These are phyloP conservation scores for Salix koriyanagi DNA, from an alignment of 345 rosid species.

Conservation along the genomic window DNA sequence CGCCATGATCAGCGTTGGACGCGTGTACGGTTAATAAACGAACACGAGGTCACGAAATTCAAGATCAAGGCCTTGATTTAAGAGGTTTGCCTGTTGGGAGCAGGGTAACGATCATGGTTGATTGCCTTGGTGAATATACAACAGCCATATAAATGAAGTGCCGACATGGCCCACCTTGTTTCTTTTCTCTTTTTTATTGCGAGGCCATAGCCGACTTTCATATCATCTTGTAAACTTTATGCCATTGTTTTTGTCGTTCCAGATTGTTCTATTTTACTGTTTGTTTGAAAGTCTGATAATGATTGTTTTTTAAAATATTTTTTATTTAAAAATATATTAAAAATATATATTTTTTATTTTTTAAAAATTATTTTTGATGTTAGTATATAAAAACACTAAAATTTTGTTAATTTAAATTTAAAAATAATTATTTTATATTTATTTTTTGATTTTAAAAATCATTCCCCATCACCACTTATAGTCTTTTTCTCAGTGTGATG, in stretches of 20 bases:
- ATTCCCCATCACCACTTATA: too few relatives aligned
- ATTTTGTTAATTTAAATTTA: too few relatives aligned
- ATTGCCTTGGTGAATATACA: not conserved
- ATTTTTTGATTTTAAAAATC: too few relatives aligned
- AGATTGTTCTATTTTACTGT: not conserved
- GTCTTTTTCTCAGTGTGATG: not conserved
- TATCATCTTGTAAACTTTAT: not conserved
- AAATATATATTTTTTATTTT: too few relatives aligned
- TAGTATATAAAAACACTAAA: too few relatives aligned
- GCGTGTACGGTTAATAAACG: not conserved
- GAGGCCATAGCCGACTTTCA: constrained; percentile 12
- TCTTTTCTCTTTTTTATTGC: not conserved
- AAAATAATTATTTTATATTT: too few relatives aligned
- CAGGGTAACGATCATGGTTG: not conserved
- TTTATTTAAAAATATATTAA: too few relatives aligned
- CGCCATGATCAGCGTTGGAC: not conserved
- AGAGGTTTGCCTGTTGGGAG: not conserved
- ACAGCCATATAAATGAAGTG: not conserved
- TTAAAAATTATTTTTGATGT: too few relatives aligned
- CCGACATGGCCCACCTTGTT: not conserved
- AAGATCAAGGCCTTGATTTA: not conserved
- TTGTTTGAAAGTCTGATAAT: too few relatives aligned
- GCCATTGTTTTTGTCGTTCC: not conserved
- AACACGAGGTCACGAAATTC: not conserved
- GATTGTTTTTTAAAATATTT: too few relatives aligned